Evolutionary conservation across 2,329 filamentous ascomycete species (phyloP), one percentile per base, ranked within the genome.

Genomic region (Microsporum canis): DNA sequence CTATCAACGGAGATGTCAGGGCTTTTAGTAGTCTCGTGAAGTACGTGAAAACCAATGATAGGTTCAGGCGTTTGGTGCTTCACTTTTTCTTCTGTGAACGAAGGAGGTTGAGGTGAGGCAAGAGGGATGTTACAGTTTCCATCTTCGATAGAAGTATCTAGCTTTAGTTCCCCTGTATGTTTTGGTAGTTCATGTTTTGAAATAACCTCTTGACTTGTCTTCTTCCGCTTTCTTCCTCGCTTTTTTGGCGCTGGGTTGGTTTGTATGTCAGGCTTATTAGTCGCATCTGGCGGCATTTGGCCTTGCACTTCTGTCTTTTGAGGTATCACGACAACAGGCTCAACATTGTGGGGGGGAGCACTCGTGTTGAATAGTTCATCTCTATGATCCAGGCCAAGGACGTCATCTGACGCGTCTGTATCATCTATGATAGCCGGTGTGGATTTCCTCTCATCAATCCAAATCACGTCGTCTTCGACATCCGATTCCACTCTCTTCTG

Each of bases 141-240:
- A 29, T 33, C 8, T 29, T 33, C 31, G 8, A 33, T n/a, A 1
- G 49, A 7, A 29, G 12, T 2, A 33, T 53, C 27, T 17, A n/a
- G 12, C 4, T 33, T 53, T 53, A 27, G 8, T 10, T 31, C 14
- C 12, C 34, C 49, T 5, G 29, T 2, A 0, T 8, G 6, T 7
- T 10, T 5, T 14, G 27, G 3, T 23, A 8, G 17, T 14, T 53
- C 12, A 12, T 53, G 23, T 1, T 5, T 12, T 4, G 31, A n/a
- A 53, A 53, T 14, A 33, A 33, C 49, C 29, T 53, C 27, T 27
- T 53, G 29, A 3, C 14, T 27, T 4, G 68, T 66, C 61, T 68
- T 70, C 66, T 75, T 75, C 39, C 72, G 71, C 60, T 77, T 77
- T 55, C 74, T 72, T 27, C 73, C 72, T 58, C 75, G 75, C 67